Evolutionary conservation across 306 rosid genomes (phyloP).

Genomic region (Echinosophora koreensis): DNA sequence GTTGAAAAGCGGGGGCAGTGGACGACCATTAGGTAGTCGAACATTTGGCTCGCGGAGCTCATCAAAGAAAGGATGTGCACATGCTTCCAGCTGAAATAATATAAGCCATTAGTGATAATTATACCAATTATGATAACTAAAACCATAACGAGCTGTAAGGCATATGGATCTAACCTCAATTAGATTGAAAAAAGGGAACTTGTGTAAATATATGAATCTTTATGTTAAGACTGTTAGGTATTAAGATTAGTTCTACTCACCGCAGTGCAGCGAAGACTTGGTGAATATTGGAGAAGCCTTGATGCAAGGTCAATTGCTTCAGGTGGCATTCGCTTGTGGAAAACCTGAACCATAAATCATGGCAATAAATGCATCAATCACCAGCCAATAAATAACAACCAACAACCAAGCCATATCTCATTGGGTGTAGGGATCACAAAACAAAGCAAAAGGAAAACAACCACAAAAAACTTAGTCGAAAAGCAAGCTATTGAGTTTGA

Average conservation of each 20-base stretch:
- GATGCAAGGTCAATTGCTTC: slow-evolving; percentile 95
- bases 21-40: slow-evolving; percentile 80
- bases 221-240: not conserved
- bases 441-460: not conserved
- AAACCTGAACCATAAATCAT: slow-evolving; percentile 62
- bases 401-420: slow-evolving; percentile 11
- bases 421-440: not conserved
- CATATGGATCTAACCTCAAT: not conserved
- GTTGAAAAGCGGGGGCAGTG: slow-evolving; percentile 77
- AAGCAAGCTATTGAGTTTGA: slow-evolving; percentile 25
- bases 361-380: slow-evolving; percentile 26
- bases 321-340: slow-evolving; percentile 90
- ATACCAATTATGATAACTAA: not conserved
- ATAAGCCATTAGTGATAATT: slow-evolving; percentile 30
- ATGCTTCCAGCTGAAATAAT: slow-evolving; percentile 80
- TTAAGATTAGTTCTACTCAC: slow-evolving; percentile 57
- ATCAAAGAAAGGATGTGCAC: slow-evolving; percentile 86
- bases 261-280: slow-evolving; percentile 90
- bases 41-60: slow-evolving; percentile 87
- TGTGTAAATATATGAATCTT: not conserved
- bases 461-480: not conserved
- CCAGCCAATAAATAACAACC: not conserved
- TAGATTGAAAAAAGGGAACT: not conserved
- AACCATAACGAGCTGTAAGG: slow-evolving; percentile 1
- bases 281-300: slow-evolving; percentile 91